phyloP scores from a whole-genome alignment of 2,329 filamentous ascomycete species.

The Huntiella abstrusa region DNA sequence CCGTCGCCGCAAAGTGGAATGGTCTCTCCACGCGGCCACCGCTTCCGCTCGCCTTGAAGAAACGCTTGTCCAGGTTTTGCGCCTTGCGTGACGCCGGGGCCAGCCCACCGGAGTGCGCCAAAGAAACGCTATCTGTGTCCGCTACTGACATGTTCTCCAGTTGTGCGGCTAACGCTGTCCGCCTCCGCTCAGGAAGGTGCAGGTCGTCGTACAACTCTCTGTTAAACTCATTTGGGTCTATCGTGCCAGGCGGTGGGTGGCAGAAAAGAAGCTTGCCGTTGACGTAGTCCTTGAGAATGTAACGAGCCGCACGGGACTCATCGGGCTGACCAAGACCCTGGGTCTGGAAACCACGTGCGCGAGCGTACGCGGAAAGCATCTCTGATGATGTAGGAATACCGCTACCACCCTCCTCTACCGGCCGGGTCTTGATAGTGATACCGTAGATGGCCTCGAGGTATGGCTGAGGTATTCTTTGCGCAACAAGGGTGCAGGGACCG shows the following conservation, averaged over 20 bases:
- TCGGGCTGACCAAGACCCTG: conserved; percentile 81
- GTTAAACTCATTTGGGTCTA: conserved; percentile 67
- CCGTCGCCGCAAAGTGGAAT: conserved; percentile 76
- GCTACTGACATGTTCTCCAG: conserved; percentile 27
- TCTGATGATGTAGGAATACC: conserved; percentile 73
- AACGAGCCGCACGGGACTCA: conserved; percentile 75
- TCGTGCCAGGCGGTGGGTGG: conserved; percentile 59
- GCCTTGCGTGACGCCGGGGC: conserved; percentile 50
- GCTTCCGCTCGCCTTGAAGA: conserved; percentile 48
- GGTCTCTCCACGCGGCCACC: conserved; percentile 55
- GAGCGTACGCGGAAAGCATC: conserved; percentile 68
- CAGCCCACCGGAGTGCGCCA: conserved; percentile 17
- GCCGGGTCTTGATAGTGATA: conserved; percentile 65
- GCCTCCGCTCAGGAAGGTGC: conserved; percentile 67
- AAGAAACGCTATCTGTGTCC: conserved; percentile 15
- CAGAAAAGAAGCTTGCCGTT: conserved; percentile 88
- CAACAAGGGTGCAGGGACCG: conserved; percentile 67
- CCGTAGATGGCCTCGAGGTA: conserved; percentile 92
- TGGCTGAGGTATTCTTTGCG: conserved; percentile 64
- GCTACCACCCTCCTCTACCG: conserved; percentile 80
- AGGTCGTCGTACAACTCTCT: conserved; percentile 66
- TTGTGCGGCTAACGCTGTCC: conserved; percentile 39
- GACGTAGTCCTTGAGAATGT: conserved; percentile 91
- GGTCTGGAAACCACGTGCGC: conserved; percentile 76
- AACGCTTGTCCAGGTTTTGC: conserved; percentile 62